A percentile compares a stretch with the other conserved stretches of the same genome.
These are phyloP conservation scores for Gossypium sturtianum DNA, from an alignment of 345 rosid species.

Conservation along the genomic window DNA sequence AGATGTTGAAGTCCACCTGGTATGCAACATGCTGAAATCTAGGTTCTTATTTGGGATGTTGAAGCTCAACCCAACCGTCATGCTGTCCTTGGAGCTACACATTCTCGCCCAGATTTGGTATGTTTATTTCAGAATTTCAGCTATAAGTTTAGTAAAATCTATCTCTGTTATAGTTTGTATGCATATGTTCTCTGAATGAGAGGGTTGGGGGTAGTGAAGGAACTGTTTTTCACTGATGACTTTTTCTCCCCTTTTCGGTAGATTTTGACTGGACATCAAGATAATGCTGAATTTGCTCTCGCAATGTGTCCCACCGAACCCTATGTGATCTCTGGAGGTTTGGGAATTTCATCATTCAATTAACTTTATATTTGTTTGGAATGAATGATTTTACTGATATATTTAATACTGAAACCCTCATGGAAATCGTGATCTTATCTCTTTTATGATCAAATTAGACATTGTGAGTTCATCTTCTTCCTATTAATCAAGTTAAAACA, in stretches of 20 bases:
- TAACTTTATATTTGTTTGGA: constrained; percentile 1
- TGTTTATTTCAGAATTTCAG: not conserved
- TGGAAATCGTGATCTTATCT: not conserved
- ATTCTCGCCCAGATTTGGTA: constrained; percentile 97
- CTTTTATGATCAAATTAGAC: not conserved
- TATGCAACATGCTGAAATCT: constrained; percentile 11
- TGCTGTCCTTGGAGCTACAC: constrained; percentile 90
- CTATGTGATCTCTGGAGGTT: constrained; percentile 99
- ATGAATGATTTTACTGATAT: not conserved
- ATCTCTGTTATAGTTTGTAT: not conserved
- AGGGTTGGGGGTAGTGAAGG: not conserved
- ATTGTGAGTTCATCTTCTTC: not conserved
- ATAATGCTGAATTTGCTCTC: constrained; percentile 99
- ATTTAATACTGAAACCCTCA: not conserved
- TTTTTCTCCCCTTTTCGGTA: constrained; percentile 26
- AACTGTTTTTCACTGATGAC: not conserved
- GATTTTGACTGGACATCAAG: constrained; percentile 97
- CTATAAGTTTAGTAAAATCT: not conserved
- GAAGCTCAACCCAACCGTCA: constrained; percentile 98
- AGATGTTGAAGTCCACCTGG: not conserved
- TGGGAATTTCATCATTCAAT: constrained; percentile 1
- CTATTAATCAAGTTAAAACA: not conserved
- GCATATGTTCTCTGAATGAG: not conserved
- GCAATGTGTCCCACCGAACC: constrained; percentile 98
- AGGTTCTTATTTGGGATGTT: constrained; percentile 99